phyloP scores from a whole-genome alignment of 106 monocot genomes.

The Dendrobium chrysotoxum region DNA sequence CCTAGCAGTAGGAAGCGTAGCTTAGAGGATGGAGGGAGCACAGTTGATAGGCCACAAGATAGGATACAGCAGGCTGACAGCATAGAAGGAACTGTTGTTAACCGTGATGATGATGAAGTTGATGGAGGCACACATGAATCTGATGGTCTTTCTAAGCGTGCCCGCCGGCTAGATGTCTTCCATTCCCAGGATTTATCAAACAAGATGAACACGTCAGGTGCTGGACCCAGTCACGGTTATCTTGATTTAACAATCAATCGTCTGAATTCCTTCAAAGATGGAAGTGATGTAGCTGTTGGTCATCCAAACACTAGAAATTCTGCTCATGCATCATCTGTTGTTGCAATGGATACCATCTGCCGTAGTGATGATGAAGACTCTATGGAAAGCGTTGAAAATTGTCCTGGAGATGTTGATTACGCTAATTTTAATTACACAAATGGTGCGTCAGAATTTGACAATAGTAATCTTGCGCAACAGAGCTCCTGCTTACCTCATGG shows the following conservation, averaged over 20 bases:
- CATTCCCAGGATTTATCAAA: conserved; percentile 24
- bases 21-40: conserved; percentile 96
- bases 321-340: conserved; percentile 82
- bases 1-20: conserved; percentile 83
- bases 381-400: conserved; percentile 99
- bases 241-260: conserved; percentile 50
- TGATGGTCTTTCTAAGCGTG: conserved; percentile 50
- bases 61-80: conserved; percentile 70
- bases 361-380: conserved; percentile 62
- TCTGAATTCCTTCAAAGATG: conserved; percentile 46
- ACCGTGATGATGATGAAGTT: conserved; percentile 84
- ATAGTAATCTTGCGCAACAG: conserved; percentile 86
- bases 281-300: conserved; percentile 37
- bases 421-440: conserved; percentile 60
- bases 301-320: conserved; percentile 59
- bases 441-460: conserved; percentile 52
- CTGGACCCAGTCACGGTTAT: conserved; percentile 66
- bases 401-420: conserved; percentile 68
- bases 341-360: conserved; percentile 83
- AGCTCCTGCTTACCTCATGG: conserved; percentile 64
- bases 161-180: conserved; percentile 59
- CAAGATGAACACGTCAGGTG: conserved; percentile 58
- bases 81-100: conserved; percentile 89
- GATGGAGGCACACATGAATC: conserved; percentile 72
- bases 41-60: conserved; percentile 84